A percentile compares a stretch with the other conserved stretches of the same genome.
phyloP scores from a whole-genome alignment of 1,284 basidiomycete genomes.

The Cutaneotrichosporon cutaneum region DNA sequence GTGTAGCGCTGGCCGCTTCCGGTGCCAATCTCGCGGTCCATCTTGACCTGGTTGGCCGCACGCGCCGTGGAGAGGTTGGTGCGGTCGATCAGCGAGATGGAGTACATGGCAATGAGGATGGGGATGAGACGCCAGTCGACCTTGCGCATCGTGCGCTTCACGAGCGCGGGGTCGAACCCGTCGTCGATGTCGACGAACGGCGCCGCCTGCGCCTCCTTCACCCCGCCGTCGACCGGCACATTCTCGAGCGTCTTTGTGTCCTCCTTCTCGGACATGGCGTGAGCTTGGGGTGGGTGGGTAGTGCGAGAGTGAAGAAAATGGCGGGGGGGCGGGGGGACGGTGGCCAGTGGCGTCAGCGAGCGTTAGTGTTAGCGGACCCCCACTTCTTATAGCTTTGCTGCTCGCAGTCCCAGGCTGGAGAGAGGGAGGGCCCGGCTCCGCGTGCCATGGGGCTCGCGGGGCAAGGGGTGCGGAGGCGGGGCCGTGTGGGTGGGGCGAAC shows the following conservation, averaged over 20 bases:
- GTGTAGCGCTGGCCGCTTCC: slow-evolving; percentile 41
- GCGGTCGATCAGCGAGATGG: slow-evolving; percentile 33
- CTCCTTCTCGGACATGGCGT: not conserved
- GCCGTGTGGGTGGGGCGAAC: too few relatives aligned
- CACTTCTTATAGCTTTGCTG: too few relatives aligned
- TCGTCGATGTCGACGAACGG: slow-evolving; percentile 8
- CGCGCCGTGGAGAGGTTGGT: slow-evolving; percentile 46
- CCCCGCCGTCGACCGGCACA: not conserved
- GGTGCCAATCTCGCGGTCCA: slow-evolving; percentile 44
- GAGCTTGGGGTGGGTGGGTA: too few relatives aligned
- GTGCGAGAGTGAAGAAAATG: too few relatives aligned
- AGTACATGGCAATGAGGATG: slow-evolving; percentile 23
- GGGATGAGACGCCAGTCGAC: slow-evolving; percentile 24
- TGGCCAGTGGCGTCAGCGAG: too few relatives aligned
- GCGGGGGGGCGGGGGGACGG: too few relatives aligned
- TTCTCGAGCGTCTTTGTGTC: not conserved
- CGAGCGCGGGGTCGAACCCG: slow-evolving; percentile 12
- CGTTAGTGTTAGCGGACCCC: too few relatives aligned
- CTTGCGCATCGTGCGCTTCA: slow-evolving; percentile 19
- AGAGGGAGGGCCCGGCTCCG: too few relatives aligned
- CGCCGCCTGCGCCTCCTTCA: not conserved
- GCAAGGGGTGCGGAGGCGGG: too few relatives aligned
- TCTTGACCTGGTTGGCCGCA: slow-evolving; percentile 20
- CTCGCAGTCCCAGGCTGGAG: too few relatives aligned
- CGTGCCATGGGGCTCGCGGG: too few relatives aligned